Percentiles rank a stretch among this genome's conserved stretches.
phyloP scores from a whole-genome alignment of 768 basidiomycete genomes.

The Austroboletus eburneus region DNA sequence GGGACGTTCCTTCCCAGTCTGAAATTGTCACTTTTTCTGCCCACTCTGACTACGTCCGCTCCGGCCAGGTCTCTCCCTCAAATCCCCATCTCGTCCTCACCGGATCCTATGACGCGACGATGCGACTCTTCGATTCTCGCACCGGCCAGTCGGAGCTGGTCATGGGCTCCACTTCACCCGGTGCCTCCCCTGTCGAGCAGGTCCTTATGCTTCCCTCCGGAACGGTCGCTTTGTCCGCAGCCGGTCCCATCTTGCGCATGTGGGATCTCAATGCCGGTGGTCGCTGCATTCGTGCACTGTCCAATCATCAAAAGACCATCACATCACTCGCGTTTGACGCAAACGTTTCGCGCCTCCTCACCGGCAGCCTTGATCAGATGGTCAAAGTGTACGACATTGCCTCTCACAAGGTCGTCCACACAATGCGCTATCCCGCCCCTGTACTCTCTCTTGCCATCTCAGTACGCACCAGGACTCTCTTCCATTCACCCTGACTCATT shows the following conservation, averaged over 20 bases:
- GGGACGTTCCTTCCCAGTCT: conserved; percentile 91
- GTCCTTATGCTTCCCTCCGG: conserved; percentile 91
- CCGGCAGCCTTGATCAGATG: conserved; percentile 93
- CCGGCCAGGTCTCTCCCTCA: conserved; percentile 79
- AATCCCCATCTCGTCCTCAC: conserved; percentile 85
- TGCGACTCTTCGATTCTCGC: conserved; percentile 82
- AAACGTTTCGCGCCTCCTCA: conserved; percentile 72
- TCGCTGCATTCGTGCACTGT: conserved; percentile 83
- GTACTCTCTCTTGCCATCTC: conserved; percentile 88
- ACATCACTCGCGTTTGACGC: conserved; percentile 83
- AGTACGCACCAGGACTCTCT: conserved; percentile 37
- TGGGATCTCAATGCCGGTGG: conserved; percentile 96
- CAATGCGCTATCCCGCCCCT: conserved; percentile 96
- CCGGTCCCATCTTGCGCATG: conserved; percentile 88
- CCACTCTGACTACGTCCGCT: conserved; percentile 95
- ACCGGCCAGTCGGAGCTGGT: conserved; percentile 82
- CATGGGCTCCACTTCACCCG: conserved; percentile 47
- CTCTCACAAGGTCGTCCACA: conserved; percentile 93
- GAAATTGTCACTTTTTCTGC: conserved; percentile 72
- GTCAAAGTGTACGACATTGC: conserved; percentile 97
- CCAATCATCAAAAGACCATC: conserved; percentile 98
- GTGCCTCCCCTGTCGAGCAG: conserved; percentile 73
- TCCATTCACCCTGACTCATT: conserved; percentile 6
- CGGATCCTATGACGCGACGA: conserved; percentile 92
- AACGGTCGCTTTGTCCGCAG: conserved; percentile 77